These are phyloP conservation scores for Tetrahymena thermophila DNA, from an alignment of 73 alveolate genomes.

Conservation along the genomic window DNA sequence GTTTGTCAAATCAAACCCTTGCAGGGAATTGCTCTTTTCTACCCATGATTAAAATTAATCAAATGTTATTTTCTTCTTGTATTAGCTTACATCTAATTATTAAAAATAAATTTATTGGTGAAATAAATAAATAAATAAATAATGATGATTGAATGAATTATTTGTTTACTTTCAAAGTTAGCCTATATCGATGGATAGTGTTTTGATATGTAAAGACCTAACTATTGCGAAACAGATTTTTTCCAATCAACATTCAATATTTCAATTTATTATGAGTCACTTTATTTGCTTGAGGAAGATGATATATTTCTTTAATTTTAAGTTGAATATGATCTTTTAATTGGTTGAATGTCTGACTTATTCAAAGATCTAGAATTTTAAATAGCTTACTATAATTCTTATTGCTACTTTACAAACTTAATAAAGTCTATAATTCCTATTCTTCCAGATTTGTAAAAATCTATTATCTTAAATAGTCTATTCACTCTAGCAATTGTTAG, in stretches of 20 bases:
- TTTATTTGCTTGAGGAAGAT: not conserved
- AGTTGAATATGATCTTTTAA: constrained; percentile 33
- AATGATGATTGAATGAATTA: not conserved
- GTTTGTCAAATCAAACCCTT: constrained; percentile 76
- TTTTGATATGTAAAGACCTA: constrained; percentile 59
- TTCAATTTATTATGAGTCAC: not conserved
- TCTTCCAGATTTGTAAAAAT: constrained; percentile 58
- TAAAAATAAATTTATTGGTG: not conserved
- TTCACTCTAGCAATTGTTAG: constrained; percentile 58
- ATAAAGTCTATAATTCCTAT: constrained; percentile 69
- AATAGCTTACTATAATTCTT: constrained; percentile 13
- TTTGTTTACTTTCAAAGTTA: constrained; percentile 52
- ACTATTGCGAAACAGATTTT: constrained; percentile 52
- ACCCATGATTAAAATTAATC: constrained; percentile 55
- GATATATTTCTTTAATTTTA: not conserved
- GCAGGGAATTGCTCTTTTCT: constrained; percentile 49
- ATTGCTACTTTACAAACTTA: constrained; percentile 58
- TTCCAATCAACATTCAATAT: constrained; percentile 60
- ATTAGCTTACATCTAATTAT: not conserved
- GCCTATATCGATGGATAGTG: constrained; percentile 46
- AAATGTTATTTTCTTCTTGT: constrained; percentile 40
- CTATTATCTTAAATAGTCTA: constrained; percentile 73
- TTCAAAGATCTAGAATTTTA: not conserved
- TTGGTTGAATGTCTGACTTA: not conserved
- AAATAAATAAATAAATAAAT: not conserved